These are phyloP conservation scores for Globisporangium irregulare DNA, from an alignment of 352 stramenopile species.

Conservation along the genomic window DNA sequence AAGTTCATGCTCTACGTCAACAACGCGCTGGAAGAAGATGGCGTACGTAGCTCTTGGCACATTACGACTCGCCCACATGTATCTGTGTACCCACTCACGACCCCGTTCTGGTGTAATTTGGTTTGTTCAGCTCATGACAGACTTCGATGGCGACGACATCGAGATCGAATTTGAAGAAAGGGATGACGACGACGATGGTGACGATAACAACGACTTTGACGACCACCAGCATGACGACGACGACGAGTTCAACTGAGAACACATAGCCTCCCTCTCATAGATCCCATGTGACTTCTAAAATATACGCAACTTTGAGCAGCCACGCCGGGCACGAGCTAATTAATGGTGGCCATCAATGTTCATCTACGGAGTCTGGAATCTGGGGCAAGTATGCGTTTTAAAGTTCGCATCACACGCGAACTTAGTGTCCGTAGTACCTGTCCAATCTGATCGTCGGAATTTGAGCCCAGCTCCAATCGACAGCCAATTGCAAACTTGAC, in stretches of 20 bases:
- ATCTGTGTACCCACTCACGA: neutral
- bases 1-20: slow-evolving; percentile 67
- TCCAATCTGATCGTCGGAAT: neutral
- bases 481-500: neutral
- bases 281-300: too few relatives aligned
- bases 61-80: neutral
- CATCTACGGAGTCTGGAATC: too few relatives aligned
- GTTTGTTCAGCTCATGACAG: slow-evolving; percentile 21
- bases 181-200: slow-evolving; percentile 31
- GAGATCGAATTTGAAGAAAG: slow-evolving; percentile 26
- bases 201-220: slow-evolving; percentile 32
- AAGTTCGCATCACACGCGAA: too few relatives aligned
- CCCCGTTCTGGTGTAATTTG: neutral
- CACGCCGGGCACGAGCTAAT: too few relatives aligned
- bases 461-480: neutral
- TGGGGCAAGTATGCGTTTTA: too few relatives aligned
- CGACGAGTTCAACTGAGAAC: slow-evolving; percentile 16
- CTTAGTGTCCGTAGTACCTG: too few relatives aligned
- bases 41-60: slow-evolving; percentile 25
- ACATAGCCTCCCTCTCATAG: too few relatives aligned
- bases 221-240: slow-evolving; percentile 24
- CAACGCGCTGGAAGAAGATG: slow-evolving; percentile 43
- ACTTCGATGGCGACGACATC: slow-evolving; percentile 30
- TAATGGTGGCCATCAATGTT: too few relatives aligned
- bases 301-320: too few relatives aligned